A percentile compares a stretch with the other conserved stretches of the same genome.
Evolutionary conservation across 805 yeast genomes (phyloP).

Genomic region (Vanderwaltozyma verrucispora): DNA sequence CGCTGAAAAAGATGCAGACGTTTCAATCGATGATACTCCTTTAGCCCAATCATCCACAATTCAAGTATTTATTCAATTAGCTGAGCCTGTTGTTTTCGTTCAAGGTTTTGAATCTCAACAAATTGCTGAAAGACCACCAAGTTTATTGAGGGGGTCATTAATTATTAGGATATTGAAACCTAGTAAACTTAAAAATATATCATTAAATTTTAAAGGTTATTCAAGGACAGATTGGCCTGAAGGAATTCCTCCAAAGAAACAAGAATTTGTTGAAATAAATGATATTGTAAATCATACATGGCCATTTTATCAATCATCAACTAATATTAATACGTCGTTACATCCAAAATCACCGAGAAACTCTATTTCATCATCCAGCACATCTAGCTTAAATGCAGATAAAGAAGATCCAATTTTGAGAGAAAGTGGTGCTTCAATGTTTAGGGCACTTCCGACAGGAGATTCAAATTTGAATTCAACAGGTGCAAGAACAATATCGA

Average conservation of each 20-base stretch:
- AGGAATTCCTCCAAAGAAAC: conserved; percentile 87
- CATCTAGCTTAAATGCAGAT: background rate
- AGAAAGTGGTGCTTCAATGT: conserved; percentile 13
- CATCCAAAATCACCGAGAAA: background rate
- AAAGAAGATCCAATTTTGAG: conserved; percentile 4
- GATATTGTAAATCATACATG: conserved; percentile 72
- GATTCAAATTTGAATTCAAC: background rate
- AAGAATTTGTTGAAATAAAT: conserved; percentile 51
- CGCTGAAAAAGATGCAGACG: conserved; percentile 39
- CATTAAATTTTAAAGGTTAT: conserved; percentile 52
- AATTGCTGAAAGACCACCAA: conserved; percentile 57
- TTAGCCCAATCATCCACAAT: conserved; percentile 51
- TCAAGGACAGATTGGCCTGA: conserved; percentile 94
- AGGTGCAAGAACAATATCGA: too few relatives aligned
- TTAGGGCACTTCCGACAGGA: conserved; percentile 6
- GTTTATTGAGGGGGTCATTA: conserved; percentile 71
- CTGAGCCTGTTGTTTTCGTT: conserved; percentile 70
- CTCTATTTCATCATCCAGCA: background rate
- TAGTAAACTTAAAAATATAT: conserved; percentile 54
- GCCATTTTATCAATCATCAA: conserved; percentile 63
- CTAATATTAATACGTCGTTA: background rate
- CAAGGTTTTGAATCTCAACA: conserved; percentile 72
- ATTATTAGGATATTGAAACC: conserved; percentile 62
- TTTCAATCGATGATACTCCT: conserved; percentile 35
- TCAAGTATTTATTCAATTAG: conserved; percentile 61